Evolutionary conservation across 192 early-diverging fungal species (phyloP).

Genomic region (Umbelopsis ramanniana): DNA sequence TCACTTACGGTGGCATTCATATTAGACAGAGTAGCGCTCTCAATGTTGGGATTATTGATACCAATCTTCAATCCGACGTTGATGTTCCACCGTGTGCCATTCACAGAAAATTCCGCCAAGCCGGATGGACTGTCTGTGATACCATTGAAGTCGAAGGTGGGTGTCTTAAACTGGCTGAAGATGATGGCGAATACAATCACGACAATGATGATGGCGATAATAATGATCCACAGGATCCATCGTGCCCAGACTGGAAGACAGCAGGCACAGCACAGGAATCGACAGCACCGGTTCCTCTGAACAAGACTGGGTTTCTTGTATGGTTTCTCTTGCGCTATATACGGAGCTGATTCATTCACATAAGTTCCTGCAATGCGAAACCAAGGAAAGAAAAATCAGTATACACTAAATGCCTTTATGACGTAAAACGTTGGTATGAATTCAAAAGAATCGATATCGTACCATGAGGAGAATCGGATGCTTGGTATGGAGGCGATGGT

Average conservation of each 20-base stretch:
- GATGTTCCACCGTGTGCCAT: constrained; percentile 35
- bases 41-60: constrained; percentile 48
- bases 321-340: constrained; percentile 10
- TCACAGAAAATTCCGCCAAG: constrained; percentile 27
- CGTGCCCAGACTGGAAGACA: constrained; percentile 40
- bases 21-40: constrained; percentile 46
- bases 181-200: constrained; percentile 42
- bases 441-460: not conserved
- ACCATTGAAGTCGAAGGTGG: constrained; percentile 43
- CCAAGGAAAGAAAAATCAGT: not conserved
- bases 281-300: constrained; percentile 29
- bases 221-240: constrained; percentile 32
- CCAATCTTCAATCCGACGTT: constrained; percentile 38
- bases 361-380: constrained; percentile 14
- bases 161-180: constrained; percentile 43
- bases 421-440: not conserved
- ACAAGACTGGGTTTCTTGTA: constrained; percentile 24
- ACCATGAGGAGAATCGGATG: not conserved
- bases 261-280: constrained; percentile 39
- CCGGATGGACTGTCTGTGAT: constrained; percentile 18
- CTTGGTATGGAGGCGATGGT: constrained; percentile 5
- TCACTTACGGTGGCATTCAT: constrained; percentile 51
- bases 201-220: constrained; percentile 42
- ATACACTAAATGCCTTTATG: not conserved
- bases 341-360: not conserved